Base-by-base conservation (phyloP, 805 yeast genomes). In the Yarrowia sp. region DNA sequence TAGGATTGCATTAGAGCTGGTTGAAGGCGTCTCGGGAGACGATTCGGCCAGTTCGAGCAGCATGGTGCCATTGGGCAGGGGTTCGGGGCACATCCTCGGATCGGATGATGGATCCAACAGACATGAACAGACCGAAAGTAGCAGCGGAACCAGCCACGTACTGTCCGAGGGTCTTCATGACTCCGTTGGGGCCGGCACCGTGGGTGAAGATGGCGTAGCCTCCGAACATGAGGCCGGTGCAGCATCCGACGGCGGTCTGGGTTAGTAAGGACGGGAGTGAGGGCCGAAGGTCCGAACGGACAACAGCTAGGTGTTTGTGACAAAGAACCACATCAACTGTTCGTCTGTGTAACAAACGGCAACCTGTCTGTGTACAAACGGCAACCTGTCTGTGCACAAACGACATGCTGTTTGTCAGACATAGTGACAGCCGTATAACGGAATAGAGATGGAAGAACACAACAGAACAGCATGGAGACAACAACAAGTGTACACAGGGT, bases 111-210 rank as follows among this genome's bases (percentile, higher is more conserved):
- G 97, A 90, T 42, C 99, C 98, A 69, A 93, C 89, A 48, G 96
- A 89, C 98, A 93, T 92, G 77, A 93, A 91, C 71, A 93, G 83
- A 44, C 75, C 98, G 77, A 95, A 93, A 10, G 98, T 93, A 57
- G 96, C 97, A 2, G 97, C 97, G 5, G 97, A 90, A 65, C 98
- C 98, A 72, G 89, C 87, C 77, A 95, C 92, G 78, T 92, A 95
- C 78, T 93, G 97, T 65, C 99, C 98, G 73, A 95, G 80, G 1
- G 98, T 93, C 79, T 97, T 87, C 87, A 95, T 89, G 65, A 90
- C 90, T 65, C 99, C 99, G 73, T 90, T 89, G 57, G 99, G 99
- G 13, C 97, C 97, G n/a, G 99, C 95, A 17, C 99, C 99, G 70
- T 89, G 87, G 65, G 92, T 92, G 69, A 91, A 76, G 70, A 96